Percentiles rank a stretch among this genome's conserved stretches.
phyloP scores from a whole-genome alignment of 768 basidiomycete genomes.

The Xanthoconium stramineum region DNA sequence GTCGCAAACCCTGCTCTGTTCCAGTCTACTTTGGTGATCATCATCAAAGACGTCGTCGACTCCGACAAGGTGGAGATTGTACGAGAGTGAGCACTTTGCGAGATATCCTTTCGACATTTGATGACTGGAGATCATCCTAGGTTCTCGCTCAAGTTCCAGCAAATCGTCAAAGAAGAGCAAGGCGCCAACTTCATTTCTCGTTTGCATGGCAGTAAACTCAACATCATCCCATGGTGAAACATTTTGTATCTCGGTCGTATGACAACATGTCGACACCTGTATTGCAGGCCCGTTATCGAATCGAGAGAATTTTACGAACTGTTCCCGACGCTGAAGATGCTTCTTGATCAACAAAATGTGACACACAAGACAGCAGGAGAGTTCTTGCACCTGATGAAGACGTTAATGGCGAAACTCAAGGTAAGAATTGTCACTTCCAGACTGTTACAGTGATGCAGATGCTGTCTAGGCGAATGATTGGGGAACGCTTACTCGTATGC shows the following conservation, averaged over 20 bases:
- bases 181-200: slow-evolving; percentile 59
- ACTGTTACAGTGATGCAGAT: background rate
- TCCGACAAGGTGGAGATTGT: slow-evolving; percentile 57
- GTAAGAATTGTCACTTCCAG: slow-evolving; percentile 24
- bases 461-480: slow-evolving; percentile 53
- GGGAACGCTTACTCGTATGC: slow-evolving; percentile 57
- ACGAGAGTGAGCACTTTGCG: slow-evolving; percentile 43
- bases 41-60: slow-evolving; percentile 69
- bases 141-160: slow-evolving; percentile 54
- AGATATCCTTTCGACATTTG: background rate
- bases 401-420: slow-evolving; percentile 52
- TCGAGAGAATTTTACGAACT: slow-evolving; percentile 35
- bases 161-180: slow-evolving; percentile 59
- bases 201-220: slow-evolving; percentile 51
- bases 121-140: slow-evolving; percentile 25
- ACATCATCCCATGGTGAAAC: slow-evolving; percentile 57
- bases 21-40: slow-evolving; percentile 56
- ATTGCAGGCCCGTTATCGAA: slow-evolving; percentile 50
- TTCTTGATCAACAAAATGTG: slow-evolving; percentile 44
- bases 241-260: background rate
- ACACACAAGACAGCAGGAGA: slow-evolving; percentile 50
- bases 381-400: slow-evolving; percentile 40
- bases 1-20: slow-evolving; percentile 55
- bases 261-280: background rate
- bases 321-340: slow-evolving; percentile 44